A percentile compares a stretch with the other conserved stretches of the same genome.
phyloP scores from a whole-genome alignment of 2,329 filamentous ascomycete genomes.

The Hypoxylon sp. region DNA sequence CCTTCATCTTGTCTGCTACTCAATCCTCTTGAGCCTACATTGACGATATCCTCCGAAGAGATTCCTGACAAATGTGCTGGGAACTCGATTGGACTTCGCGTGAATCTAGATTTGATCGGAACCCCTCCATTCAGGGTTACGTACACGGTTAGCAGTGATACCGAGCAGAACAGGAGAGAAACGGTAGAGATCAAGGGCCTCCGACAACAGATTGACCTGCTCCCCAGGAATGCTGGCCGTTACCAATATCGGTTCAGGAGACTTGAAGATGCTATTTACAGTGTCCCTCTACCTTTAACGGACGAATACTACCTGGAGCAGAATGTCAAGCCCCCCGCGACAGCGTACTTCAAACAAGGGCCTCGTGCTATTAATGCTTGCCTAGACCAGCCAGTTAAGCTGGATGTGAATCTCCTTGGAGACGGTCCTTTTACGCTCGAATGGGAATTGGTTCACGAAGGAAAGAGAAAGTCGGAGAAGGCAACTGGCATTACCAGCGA shows the following conservation, averaged over 20 bases:
- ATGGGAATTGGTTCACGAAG: slow-evolving; percentile 92
- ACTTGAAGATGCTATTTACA: slow-evolving; percentile 87
- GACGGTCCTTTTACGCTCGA: slow-evolving; percentile 90
- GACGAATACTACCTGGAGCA: slow-evolving; percentile 74
- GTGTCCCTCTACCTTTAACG: slow-evolving; percentile 57
- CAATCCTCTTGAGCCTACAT: slow-evolving; percentile 88
- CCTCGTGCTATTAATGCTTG: slow-evolving; percentile 75
- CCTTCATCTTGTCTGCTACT: slow-evolving; percentile 93
- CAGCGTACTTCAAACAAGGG: slow-evolving; percentile 75
- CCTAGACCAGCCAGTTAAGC: slow-evolving; percentile 82
- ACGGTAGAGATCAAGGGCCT: slow-evolving; percentile 74
- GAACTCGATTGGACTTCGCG: slow-evolving; percentile 89
- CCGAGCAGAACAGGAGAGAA: slow-evolving; percentile 66
- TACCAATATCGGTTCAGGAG: slow-evolving; percentile 89
- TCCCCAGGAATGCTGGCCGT: slow-evolving; percentile 82
- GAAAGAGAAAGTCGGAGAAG: slow-evolving; percentile 80
- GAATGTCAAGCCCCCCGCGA: slow-evolving; percentile 92
- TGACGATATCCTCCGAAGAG: slow-evolving; percentile 80
- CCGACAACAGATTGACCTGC: slow-evolving; percentile 86
- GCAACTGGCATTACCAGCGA: slow-evolving; percentile 73
- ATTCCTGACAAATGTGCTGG: slow-evolving; percentile 96
- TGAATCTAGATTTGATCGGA: slow-evolving; percentile 90
- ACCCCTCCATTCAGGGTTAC: slow-evolving; percentile 90
- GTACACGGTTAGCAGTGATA: slow-evolving; percentile 79
- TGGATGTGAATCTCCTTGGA: slow-evolving; percentile 81